Evolutionary conservation across 805 yeast genomes (phyloP), one percentile per base, ranked within the genome.

Genomic region (Priceomyces melissophilus): DNA sequence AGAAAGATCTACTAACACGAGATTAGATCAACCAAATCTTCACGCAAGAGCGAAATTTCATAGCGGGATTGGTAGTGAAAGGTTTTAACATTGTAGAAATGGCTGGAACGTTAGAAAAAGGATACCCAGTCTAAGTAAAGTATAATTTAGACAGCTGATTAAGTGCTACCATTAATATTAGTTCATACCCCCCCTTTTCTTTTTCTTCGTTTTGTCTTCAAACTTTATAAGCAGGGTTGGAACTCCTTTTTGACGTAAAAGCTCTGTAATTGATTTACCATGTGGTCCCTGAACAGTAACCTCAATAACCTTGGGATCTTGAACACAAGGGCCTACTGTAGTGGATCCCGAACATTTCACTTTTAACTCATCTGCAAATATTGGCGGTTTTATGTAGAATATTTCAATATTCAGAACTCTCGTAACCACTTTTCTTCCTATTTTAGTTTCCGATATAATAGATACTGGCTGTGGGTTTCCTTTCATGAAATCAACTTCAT

Each of bases 221-320:
- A 78, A 75, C 16, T 73, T 75, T 12, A 91, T 81, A 82, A 84
- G 85, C 12, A 72, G 59, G 3, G 73, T 58, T 16, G 84, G 82
- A 17, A 91, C 63, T 0, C 96, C 95, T 43, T 79, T 67, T 3
- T 65, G 66, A 33, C 65, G 72, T 42, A 90, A 63, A 34, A 82
- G 58, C 2, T 81, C 82, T n/a, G 72, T 65, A 9, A 84, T 78
- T 0, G 73, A 58, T 35, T 78, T 74, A 16, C 81, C 80, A 57
- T 91, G 98, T 2, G 91, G 85, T 0, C 99, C 99, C 65, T 93
- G 98, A 2, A 93, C 95, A 35, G 81, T 74, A 3, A 93, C 88
- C 52, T 87, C 95, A 31, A 71, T 60, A 0, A 75, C 53, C 30
- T 72, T 75, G 3, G 82, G 82, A 38, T 77, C 74, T 30, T 75